Evolutionary conservation across 441 rosid species (phyloP), one percentile per base, ranked within the genome.

Genomic region (Sinapis alba): DNA sequence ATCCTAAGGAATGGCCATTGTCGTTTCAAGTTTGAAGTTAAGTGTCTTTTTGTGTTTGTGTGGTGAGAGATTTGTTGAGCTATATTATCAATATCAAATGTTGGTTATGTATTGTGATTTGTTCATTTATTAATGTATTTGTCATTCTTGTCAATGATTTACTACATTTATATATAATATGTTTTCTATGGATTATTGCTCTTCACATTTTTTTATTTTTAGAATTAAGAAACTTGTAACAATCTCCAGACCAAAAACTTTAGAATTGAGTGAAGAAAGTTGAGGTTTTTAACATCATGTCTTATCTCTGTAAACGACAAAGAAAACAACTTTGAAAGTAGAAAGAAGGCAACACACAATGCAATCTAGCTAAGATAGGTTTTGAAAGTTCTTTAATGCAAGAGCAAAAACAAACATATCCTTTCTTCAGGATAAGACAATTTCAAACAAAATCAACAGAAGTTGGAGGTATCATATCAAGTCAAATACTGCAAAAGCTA

Each of bases 1-100:
- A 76, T 47, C 64, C 83, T 87, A 87, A 85, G 72, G 88, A 86
- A 65, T 90, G 92, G 90, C 96, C 95, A 38, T 88, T 88, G 91
- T 88, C 89, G 30, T 82, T 88, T 72, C 98, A 89, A 83, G 89
- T 91, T 36, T 87, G 70, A 78, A 24, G 13, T 3, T 24, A 5
- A 21, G 47, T 51, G 1, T 18, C 18, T 28, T 11, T 15, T n/a
- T 18, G 10, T 51, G 53, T 51, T 3, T 51, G 7, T 21, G 30
- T 58, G 30, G 32, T 72, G 73, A 34, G 73, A 34, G 63, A 59
- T 0, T 24, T 47, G 47, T 69, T 66, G 36, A 45, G 23, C n/a
- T 47, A 27, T 9, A 26, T 24, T 41, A 64, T 43, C 62, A 70
- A 50, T 23, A 68, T 68, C 81, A 73, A 72, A 16, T 68, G 61